These are phyloP conservation scores for Microcera coccophila DNA, from an alignment of 2,329 filamentous ascomycete species.

Conservation along the genomic window DNA sequence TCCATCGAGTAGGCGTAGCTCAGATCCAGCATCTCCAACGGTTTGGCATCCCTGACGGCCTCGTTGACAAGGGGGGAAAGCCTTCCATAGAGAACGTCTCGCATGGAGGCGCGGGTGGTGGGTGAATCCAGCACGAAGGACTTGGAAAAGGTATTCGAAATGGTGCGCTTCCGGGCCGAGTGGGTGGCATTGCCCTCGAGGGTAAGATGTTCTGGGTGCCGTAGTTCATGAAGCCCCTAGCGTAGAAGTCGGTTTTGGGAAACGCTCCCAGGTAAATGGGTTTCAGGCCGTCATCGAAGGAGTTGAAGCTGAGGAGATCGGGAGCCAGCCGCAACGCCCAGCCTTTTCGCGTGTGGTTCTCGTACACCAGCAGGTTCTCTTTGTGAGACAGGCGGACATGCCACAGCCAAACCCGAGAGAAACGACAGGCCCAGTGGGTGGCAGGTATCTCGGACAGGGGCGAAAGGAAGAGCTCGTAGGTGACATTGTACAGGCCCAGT, in stretches of 20 bases:
- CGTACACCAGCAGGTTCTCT: constrained; percentile 8
- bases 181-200: constrained; percentile 9
- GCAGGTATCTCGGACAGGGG: constrained; percentile 12
- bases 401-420: constrained; percentile 9
- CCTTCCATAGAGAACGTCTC: constrained; percentile 6
- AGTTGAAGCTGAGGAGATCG: constrained; percentile 4
- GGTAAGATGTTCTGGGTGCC: constrained; percentile 10
- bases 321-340: constrained; percentile 4
- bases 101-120: constrained; percentile 2
- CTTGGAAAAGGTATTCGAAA: constrained; percentile 12
- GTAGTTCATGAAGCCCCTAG: constrained; percentile 7
- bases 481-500: too few relatives aligned
- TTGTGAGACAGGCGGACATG: constrained; percentile 1
- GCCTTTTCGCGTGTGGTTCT: constrained; percentile 4
- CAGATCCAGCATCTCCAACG: constrained; percentile 9
- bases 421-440: constrained; percentile 12
- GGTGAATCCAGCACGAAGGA: constrained; percentile 7
- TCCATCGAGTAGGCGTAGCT: constrained; percentile 14
- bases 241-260: constrained; percentile 8
- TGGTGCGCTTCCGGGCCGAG: constrained; percentile 11
- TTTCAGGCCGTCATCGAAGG: constrained; percentile 3
- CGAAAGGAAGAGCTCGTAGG: too few relatives aligned
- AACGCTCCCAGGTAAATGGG: constrained; percentile 7
- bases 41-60: constrained; percentile 1
- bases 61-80: constrained; percentile 3